These are phyloP conservation scores for Berkeleyomyces rouxiae DNA, from an alignment of 2,329 filamentous ascomycete genomes.

Conservation along the genomic window DNA sequence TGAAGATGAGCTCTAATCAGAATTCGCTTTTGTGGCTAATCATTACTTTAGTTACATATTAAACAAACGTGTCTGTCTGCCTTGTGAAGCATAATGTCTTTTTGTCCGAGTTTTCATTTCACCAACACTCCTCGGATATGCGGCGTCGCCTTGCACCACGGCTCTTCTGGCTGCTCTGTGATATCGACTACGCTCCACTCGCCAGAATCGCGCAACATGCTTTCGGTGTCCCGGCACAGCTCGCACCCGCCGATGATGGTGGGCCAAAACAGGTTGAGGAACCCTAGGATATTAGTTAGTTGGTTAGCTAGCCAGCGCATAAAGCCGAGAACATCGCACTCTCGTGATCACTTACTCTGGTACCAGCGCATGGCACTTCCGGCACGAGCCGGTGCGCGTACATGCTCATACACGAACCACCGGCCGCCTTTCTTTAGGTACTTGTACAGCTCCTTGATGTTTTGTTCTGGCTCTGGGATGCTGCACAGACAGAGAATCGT, in stretches of 20 bases:
- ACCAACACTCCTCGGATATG: constrained; percentile 36
- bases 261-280: constrained; percentile 37
- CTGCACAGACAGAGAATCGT: constrained; percentile 46
- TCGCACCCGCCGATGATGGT: constrained; percentile 34
- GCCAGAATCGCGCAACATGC: constrained; percentile 31
- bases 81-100: neutral
- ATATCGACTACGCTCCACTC: constrained; percentile 35
- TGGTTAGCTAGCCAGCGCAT: neutral
- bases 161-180: constrained; percentile 24
- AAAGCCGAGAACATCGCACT: neutral
- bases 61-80: neutral
- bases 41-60: neutral
- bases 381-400: constrained; percentile 25
- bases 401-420: constrained; percentile 49
- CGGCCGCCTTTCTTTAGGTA: constrained; percentile 43
- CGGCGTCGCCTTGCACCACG: constrained; percentile 28
- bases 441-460: constrained; percentile 37
- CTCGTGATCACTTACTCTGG: constrained; percentile 29
- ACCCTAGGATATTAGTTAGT: constrained; percentile 20
- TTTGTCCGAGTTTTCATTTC: constrained; percentile 23
- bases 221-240: constrained; percentile 31
- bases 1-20: constrained; percentile 23
- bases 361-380: constrained; percentile 28
- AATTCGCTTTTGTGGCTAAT: neutral
- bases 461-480: constrained; percentile 41